phyloP scores from a whole-genome alignment of 805 yeast genomes.

The Lipomyces chichibuensis region DNA sequence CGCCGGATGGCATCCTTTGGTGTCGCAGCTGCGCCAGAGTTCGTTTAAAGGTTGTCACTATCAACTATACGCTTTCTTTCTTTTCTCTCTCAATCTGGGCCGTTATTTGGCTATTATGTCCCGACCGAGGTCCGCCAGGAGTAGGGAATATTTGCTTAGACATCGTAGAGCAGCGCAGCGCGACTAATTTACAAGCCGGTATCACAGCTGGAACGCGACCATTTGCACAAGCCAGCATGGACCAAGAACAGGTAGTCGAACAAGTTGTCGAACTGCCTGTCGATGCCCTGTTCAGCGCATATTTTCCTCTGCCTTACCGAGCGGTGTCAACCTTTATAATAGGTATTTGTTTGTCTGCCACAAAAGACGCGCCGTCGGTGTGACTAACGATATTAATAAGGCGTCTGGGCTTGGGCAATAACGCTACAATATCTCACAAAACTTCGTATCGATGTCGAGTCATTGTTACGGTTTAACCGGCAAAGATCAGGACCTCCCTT shows the following conservation, averaged over 20 bases:
- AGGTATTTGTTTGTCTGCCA: slow-evolving; percentile 15
- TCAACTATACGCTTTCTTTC: too few relatives aligned
- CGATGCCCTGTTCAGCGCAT: slow-evolving; percentile 41
- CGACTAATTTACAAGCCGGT: not conserved
- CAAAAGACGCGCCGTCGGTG: too few relatives aligned
- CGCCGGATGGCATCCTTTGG: too few relatives aligned
- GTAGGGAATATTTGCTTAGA: not conserved
- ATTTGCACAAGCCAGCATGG: not conserved
- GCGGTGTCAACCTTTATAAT: slow-evolving; percentile 37
- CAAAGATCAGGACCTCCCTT: slow-evolving; percentile 37
- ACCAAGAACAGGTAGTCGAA: not conserved
- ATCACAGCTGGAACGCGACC: not conserved
- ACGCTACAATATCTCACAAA: slow-evolving; percentile 39
- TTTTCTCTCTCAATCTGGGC: not conserved
- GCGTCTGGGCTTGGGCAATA: slow-evolving; percentile 45
- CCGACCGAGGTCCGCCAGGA: not conserved
- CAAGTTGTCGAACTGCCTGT: slow-evolving; percentile 5
- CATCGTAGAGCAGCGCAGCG: not conserved
- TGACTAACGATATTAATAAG: slow-evolving; percentile 25
- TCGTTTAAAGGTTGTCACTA: too few relatives aligned
- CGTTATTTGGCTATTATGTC: not conserved
- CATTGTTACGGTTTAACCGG: slow-evolving; percentile 34
- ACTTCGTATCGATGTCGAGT: slow-evolving; percentile 39
- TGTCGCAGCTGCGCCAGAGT: too few relatives aligned
- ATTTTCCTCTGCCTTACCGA: slow-evolving; percentile 56